phyloP scores from a whole-genome alignment of 2,329 filamentous ascomycete genomes.

The Grosmannia serpens region DNA sequence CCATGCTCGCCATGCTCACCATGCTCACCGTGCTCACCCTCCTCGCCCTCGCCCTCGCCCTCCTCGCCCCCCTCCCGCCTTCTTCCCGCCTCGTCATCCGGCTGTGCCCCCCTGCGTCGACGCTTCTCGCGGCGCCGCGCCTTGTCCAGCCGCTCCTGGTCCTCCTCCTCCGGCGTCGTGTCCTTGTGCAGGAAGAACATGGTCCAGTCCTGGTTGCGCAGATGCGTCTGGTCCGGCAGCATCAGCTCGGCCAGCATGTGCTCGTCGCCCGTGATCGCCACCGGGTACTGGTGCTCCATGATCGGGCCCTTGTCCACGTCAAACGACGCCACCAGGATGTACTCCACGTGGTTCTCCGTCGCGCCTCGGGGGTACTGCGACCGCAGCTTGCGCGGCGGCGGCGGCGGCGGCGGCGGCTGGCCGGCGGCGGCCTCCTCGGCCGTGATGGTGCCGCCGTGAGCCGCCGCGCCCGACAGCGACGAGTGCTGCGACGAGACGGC shows the following conservation, averaged over 20 bases:
- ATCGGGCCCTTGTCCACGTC: conserved; percentile 92
- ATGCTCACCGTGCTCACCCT: too few species aligned
- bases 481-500: conserved; percentile 49
- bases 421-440: too few species aligned
- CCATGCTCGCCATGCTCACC: too few species aligned
- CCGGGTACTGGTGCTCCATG: conserved; percentile 97
- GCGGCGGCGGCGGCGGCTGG: too few species aligned
- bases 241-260: conserved; percentile 97
- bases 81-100: too few species aligned
- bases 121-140: conserved; percentile 39
- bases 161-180: conserved; percentile 70
- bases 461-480: conserved; percentile 34
- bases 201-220: conserved; percentile 94
- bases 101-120: conserved; percentile 27
- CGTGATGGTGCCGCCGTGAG: too few species aligned
- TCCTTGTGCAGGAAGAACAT: conserved; percentile 99
- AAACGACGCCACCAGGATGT: conserved; percentile 94
- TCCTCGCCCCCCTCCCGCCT: conserved; percentile 41
- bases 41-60: conserved; percentile 30
- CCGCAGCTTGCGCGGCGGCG: conserved; percentile 46
- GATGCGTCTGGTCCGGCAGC: conserved; percentile 93
- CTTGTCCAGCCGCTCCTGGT: conserved; percentile 52
- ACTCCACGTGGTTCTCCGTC: conserved; percentile 90
- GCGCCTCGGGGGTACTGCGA: conserved; percentile 68
- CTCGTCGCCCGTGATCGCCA: conserved; percentile 91